Base-by-base conservation (phyloP, 345 rosid genomes). In the Citrus sp. region DNA sequence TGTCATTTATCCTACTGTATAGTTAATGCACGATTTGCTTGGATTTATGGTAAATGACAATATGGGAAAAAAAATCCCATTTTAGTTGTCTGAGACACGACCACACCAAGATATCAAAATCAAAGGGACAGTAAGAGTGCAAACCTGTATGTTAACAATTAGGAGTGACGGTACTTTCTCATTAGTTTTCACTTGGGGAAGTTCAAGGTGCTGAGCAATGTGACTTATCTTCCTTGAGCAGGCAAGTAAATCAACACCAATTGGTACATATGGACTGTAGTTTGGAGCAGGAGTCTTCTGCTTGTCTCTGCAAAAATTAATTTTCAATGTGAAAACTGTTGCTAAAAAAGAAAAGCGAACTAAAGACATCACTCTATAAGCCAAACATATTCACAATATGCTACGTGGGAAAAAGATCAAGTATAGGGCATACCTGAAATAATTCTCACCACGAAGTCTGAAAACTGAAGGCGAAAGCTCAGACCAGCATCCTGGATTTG, bases 181-280 rank as follows among this genome's bases (percentile, higher is more conserved):
- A 30, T 84, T 80, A 0, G 87, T 40, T 70, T 86, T 87, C 35
- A 87, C 73, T 22, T 72, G 70, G 75, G 95, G 95, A 56, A 89
- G 94, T 78, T 92, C 97, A 55, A 93, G 87, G 74, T 92, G 90
- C 61, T 88, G 94, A 78, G 97, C 95, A 84, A 92, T 93, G 82
- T 92, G 97, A 81, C 78, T 79, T 28, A 89, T 88, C 87, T 93
- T 93, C 72, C 83, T 78, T 18, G 90, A 84, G 86, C 91, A 93
- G 10, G 81, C 80, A 75, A 87, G 88, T 38, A 93, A 82, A 84
- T 93, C 98, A 28, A 88, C 84, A 18, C 97, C 98, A 64, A 90
- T 88, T 56, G 97, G 95, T 64, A 78, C 38, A 80, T 87, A 93
- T 35, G 97, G 90, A 80, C 91, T 86, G 83, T 63, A 85, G 35